Evolutionary conservation across 129 eudicot genomes (phyloP).

Genomic region (Ambrosia artemisiifolia): DNA sequence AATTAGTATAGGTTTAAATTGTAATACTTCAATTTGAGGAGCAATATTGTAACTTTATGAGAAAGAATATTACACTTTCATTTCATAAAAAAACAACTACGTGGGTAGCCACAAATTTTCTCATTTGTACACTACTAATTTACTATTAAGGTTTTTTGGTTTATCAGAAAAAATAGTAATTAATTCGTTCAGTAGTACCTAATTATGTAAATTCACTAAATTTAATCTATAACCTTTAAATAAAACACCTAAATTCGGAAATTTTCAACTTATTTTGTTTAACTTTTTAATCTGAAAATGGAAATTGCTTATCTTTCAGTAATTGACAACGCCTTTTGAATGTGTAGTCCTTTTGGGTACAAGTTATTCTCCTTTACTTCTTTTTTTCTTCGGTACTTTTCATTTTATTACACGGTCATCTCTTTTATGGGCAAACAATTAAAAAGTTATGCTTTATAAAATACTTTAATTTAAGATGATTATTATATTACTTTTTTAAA

Average conservation of each 20-base stretch:
- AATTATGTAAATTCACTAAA: too few relatives aligned
- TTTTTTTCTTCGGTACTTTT: constrained; percentile 2
- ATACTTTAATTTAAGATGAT: background rate
- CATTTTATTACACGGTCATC: constrained; percentile 3
- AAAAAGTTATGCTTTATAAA: constrained; percentile 11
- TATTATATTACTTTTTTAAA: background rate
- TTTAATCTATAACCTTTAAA: background rate
- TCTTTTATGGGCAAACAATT: background rate
- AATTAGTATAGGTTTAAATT: too few relatives aligned
- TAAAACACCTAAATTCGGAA: background rate
- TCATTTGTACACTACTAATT: too few relatives aligned
- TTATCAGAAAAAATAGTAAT: too few relatives aligned
- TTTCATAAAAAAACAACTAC: too few relatives aligned
- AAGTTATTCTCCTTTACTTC: background rate
- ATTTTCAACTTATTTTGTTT: background rate
- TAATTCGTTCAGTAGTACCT: too few relatives aligned
- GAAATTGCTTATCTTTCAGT: background rate
- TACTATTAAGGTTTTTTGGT: too few relatives aligned
- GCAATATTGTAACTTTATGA: too few relatives aligned
- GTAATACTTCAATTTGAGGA: too few relatives aligned
- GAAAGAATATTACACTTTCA: too few relatives aligned
- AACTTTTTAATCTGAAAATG: background rate
- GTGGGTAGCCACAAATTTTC: too few relatives aligned
- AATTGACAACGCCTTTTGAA: constrained; percentile 19
- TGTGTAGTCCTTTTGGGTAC: constrained; percentile 20